A percentile compares a stretch with the other conserved stretches of the same genome.
These are phyloP conservation scores for Larix kaempferi DNA, from an alignment of 75 land plant genomes.

Conservation along the genomic window DNA sequence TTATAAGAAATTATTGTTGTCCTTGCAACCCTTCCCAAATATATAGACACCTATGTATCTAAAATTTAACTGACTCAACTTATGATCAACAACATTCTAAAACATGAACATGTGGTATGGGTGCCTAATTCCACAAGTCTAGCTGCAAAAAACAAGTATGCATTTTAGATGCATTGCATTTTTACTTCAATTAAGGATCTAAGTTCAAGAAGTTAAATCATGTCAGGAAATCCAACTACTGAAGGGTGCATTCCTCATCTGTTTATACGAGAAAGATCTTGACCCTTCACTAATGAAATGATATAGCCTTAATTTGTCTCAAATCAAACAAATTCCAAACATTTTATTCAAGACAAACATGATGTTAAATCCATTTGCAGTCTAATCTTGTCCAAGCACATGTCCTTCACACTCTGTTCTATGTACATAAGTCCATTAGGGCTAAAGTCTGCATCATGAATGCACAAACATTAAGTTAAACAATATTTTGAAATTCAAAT, in stretches of 20 bases:
- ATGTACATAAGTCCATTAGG: constrained; percentile 33
- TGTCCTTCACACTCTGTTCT: constrained; percentile 16
- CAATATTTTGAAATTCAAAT: neutral
- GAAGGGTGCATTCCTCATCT: constrained; percentile 2
- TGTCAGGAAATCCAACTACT: neutral
- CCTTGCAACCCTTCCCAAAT: constrained; percentile 1
- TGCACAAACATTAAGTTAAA: neutral
- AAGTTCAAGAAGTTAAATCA: neutral
- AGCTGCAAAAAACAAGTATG: neutral
- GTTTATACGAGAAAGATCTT: constrained; percentile 8
- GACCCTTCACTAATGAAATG: constrained; percentile 4
- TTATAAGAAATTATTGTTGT: neutral
- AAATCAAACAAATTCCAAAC: no score
- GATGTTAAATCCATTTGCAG: neutral
- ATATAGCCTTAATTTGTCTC: neutral
- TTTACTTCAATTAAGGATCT: neutral
- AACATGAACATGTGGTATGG: neutral
- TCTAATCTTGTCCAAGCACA: neutral
- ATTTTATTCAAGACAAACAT: neutral
- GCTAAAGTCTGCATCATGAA: constrained; percentile 26
- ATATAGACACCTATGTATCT: constrained; percentile 2
- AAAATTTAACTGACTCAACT: neutral
- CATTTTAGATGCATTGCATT: neutral
- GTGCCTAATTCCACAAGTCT: neutral
- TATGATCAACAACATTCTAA: neutral